Evolutionary conservation across 495 filamentous ascomycete species (phyloP).

Genomic region (Neurospora sp.): DNA sequence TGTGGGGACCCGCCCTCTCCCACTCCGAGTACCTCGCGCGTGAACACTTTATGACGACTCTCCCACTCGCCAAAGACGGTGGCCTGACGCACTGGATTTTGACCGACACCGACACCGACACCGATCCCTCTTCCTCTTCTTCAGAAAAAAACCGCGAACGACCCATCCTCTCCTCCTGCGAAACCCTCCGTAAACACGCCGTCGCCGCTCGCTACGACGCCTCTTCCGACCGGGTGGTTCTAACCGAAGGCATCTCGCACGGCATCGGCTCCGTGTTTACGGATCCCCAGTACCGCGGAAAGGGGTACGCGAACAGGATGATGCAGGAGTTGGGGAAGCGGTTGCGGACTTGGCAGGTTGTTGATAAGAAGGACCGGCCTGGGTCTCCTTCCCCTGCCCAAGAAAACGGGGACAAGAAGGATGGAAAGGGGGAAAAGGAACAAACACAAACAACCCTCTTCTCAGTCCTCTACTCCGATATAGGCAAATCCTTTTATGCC

Average conservation of each 20-base stretch:
- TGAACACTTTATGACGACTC: slow-evolving; percentile 59
- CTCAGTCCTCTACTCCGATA: slow-evolving; percentile 83
- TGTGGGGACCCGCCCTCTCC: slow-evolving; percentile 62
- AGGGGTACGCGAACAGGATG: slow-evolving; percentile 67
- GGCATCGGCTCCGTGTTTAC: slow-evolving; percentile 85
- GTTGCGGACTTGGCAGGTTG: slow-evolving; percentile 26
- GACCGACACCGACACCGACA: slow-evolving; percentile 43
- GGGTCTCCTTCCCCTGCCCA: neutral
- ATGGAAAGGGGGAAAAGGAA: slow-evolving; percentile 7
- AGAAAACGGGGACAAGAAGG: slow-evolving; percentile 12
- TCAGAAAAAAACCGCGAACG: slow-evolving; percentile 21
- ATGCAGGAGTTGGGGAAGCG: slow-evolving; percentile 33
- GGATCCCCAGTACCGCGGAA: slow-evolving; percentile 56
- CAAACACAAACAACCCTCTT: slow-evolving; percentile 31
- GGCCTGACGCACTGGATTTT: slow-evolving; percentile 82
- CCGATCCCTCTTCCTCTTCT: neutral
- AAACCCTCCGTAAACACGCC: slow-evolving; percentile 70
- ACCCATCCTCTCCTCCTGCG: slow-evolving; percentile 69
- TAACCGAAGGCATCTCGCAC: slow-evolving; percentile 61
- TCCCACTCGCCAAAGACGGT: slow-evolving; percentile 58
- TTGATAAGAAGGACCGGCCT: neutral
- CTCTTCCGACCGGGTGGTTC: slow-evolving; percentile 18
- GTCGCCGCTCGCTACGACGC: slow-evolving; percentile 20
- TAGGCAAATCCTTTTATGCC: slow-evolving; percentile 88
- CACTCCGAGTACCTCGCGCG: slow-evolving; percentile 64